phyloP scores from a whole-genome alignment of 129 eudicot genomes.

The Calendula officinalis region DNA sequence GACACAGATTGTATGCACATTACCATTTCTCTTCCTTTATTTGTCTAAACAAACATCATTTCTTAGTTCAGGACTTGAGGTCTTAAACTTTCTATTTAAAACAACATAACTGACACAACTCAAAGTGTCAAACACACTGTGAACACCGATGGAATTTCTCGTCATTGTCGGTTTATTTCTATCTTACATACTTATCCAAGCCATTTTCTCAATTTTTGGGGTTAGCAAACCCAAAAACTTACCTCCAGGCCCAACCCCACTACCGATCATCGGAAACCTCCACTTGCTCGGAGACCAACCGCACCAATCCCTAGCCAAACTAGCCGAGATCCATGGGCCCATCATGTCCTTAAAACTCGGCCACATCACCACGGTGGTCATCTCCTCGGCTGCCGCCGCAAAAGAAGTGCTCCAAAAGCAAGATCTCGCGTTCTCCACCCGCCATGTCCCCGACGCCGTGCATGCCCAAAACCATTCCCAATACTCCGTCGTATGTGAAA shows the following conservation, averaged over 20 bases:
- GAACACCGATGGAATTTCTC: constrained; percentile 39
- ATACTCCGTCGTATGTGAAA: constrained; percentile 23
- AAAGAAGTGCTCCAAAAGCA: constrained; percentile 60
- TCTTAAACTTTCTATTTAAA: background rate
- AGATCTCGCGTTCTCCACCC: constrained; percentile 49
- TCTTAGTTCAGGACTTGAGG: no score
- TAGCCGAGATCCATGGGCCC: constrained; percentile 42
- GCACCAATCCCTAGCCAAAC: constrained; percentile 34
- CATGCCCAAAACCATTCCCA: constrained; percentile 43
- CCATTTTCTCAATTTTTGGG: constrained; percentile 9
- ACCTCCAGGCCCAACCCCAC: constrained; percentile 40
- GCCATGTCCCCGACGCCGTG: constrained; percentile 48
- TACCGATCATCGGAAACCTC: constrained; percentile 44
- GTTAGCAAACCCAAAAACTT: constrained; percentile 25
- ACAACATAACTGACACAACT: background rate
- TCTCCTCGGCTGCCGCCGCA: constrained; percentile 53
- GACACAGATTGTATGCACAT: no score
- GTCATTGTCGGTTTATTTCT: constrained; percentile 16
- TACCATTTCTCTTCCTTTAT: no score
- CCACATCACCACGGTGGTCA: constrained; percentile 46
- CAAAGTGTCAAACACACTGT: background rate
- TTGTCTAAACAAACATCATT: background rate
- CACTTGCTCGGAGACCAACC: constrained; percentile 45
- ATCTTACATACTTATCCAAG: constrained; percentile 15
- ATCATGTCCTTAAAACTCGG: constrained; percentile 42